phyloP scores from a whole-genome alignment of 805 yeast genomes.

The Monosporozyma servazzii region DNA sequence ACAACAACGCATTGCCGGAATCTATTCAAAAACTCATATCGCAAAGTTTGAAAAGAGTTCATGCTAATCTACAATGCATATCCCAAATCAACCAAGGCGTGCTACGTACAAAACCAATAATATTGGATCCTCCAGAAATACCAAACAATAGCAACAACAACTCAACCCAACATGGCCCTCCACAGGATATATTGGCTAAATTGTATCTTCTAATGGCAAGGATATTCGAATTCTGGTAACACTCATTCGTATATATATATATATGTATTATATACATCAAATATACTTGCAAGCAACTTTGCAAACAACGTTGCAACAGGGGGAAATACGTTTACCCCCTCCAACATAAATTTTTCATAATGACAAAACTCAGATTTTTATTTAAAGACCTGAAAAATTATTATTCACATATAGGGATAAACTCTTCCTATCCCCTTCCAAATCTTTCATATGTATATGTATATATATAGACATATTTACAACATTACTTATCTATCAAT shows the following conservation, averaged over 20 bases:
- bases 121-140: constrained; percentile 16
- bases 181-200: constrained; percentile 26
- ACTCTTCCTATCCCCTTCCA: too few species aligned
- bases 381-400: too few species aligned
- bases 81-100: constrained; percentile 29
- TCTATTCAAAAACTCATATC: constrained; percentile 21
- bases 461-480: too few species aligned
- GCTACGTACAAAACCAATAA: constrained; percentile 19
- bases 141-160: constrained; percentile 1
- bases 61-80: constrained; percentile 29
- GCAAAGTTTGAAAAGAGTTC: constrained; percentile 28
- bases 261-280: background rate
- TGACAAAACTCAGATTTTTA: too few species aligned
- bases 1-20: constrained; percentile 15
- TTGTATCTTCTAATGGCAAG: constrained; percentile 26
- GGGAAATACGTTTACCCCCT: too few species aligned
- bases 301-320: too few species aligned
- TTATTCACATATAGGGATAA: too few species aligned
- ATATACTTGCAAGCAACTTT: background rate
- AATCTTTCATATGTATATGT: too few species aligned
- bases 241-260: background rate
- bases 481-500: too few species aligned
- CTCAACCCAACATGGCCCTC: constrained; percentile 12
- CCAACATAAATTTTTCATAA: too few species aligned
- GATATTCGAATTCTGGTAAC: constrained; percentile 28